Base-by-base conservation (phyloP, 2,329 filamentous ascomycete genomes). In the Chaetomium globosum region DNA sequence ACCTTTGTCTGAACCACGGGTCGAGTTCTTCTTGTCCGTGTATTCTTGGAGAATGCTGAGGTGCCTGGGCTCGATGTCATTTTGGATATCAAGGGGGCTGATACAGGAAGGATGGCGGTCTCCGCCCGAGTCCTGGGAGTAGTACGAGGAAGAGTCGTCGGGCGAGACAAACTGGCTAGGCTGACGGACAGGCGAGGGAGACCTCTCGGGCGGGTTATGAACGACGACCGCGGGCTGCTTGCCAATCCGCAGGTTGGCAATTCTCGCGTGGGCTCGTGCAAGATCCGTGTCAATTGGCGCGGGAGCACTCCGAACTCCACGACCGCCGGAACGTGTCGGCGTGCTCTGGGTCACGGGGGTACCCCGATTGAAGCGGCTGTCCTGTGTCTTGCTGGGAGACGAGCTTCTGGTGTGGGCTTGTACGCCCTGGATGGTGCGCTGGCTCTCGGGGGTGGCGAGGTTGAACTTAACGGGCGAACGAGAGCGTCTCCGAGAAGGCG, bases 141-240 rank as follows among this genome's bases (percentile, higher is more conserved):
- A 78, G 36, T 71, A 59, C 10, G 76, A 77, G 8, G 75, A 73
- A 6, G 73, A 65, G 19, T 73, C 69, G 21, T 73, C 66, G 26
- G 52, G 61, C 48, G 58, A 48, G 26, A 23, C 9, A 55, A 33
- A 33, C 33, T 60, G 53, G 8, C 21, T 59, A 26, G 65, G 26
- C n/a, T 60, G 52, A 23, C 56, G 53, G 16, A 54, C 54, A 21
- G 66, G 53, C 33, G 65, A 63, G 23, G 51, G 13, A 2, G 49
- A n/a, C 13, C 53, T 48, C 58, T 70, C 65, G 12, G 55, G 57
- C 48, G 65, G 63, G 23, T 64, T 61, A 30, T 69, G 66, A 5
- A 67, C 63, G 23, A 54, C 56, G 16, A 66, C 58, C 4, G 63
- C 26, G 3, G 49, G 60, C 26, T 59, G 60, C 28, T 46, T 43